Base-by-base conservation (phyloP, 2,329 filamentous ascomycete genomes). In the Myrmaecium sp. region DNA sequence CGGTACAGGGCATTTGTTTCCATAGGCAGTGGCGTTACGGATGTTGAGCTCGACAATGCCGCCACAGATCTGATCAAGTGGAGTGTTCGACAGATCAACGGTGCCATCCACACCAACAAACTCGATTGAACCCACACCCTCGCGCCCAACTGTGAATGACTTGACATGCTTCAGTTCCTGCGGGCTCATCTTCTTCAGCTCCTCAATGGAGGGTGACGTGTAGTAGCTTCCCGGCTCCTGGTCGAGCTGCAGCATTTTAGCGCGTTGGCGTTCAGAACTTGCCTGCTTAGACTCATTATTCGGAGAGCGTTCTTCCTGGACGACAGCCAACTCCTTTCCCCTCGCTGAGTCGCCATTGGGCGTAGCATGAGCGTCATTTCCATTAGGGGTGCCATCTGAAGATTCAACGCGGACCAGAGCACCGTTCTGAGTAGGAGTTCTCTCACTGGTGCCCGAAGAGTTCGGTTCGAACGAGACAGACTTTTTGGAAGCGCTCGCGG, bases 1-100 rank as follows among this genome's bases (percentile, higher is more conserved):
- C 45, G 73, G 72, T 4, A 47, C 38, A 5, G 38, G 33, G 23
- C 35, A 42, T 17, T 36, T 40, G 11, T 66, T 64, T 21, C 72
- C 61, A 44, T 98, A 98, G 5, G 95, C 89, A 1, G 86, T 93
- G 14, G 82, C 81, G 6, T 75, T 76, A 18, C 89, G 78, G 26
- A 74, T 65, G 22, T 69, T 66, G 25, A 95, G 69, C 27, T 73
- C 62, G 18, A 95, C 78, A 39, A 94, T 75, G 14, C 64, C 67
- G 25, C 67, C 78, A 26, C 69, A 76, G 14, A 98, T 65, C n/a
- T 80, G 67, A 36, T 93, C 80, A 2, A 93, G 54, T 28, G 84
- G 69, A 30, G 91, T 67, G 26, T 62, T 68, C 33, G 69, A 86
- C 14, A 98, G 63, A 51, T 98, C 86, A 17, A 93, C 82, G 10